A percentile compares a stretch with the other conserved stretches of the same genome.
phyloP scores from a whole-genome alignment of 2,329 filamentous ascomycete genomes.

The Allantophomopsis lycopodina region DNA sequence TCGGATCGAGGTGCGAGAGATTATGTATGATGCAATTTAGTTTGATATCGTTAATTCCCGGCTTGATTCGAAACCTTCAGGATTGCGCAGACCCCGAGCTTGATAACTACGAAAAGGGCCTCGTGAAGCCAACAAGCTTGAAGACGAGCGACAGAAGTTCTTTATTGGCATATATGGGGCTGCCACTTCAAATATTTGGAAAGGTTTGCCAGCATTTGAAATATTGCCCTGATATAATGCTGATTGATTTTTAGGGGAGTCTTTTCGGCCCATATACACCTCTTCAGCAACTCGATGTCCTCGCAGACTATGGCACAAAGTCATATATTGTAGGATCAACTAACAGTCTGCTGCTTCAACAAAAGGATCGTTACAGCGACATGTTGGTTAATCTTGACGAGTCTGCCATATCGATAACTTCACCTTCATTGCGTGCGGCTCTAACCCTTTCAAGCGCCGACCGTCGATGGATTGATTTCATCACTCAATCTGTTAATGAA shows the following conservation, averaged over 20 bases:
- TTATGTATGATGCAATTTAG: conserved; percentile 99
- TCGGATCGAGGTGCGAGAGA: conserved; percentile 88
- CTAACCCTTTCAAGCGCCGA: conserved; percentile 74
- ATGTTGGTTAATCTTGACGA: conserved; percentile 95
- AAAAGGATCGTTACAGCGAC: conserved; percentile 91
- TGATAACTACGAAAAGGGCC: conserved; percentile 64
- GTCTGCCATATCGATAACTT: conserved; percentile 70
- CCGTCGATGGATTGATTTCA: conserved; percentile 88
- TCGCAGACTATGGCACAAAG: conserved; percentile 88
- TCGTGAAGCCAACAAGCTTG: conserved; percentile 68
- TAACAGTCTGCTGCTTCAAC: conserved; percentile 84
- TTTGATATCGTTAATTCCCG: conserved; percentile 86
- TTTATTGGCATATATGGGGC: conserved; percentile 82
- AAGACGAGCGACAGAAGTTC: conserved; percentile 87
- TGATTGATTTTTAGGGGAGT: conserved; percentile 47
- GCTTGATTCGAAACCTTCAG: conserved; percentile 79
- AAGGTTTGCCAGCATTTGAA: conserved; percentile 38
- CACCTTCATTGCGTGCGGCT: conserved; percentile 61
- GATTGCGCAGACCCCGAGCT: conserved; percentile 93
- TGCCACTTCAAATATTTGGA: conserved; percentile 89
- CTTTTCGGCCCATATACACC: conserved; percentile 96
- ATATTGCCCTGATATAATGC: neutral
- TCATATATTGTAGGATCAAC: conserved; percentile 97
- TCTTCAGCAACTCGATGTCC: conserved; percentile 83
- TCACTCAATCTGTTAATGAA: conserved; percentile 86